Conservation (phyloP, 2,329 filamentous ascomycete species). For the Trichoderma sp. region DNA sequence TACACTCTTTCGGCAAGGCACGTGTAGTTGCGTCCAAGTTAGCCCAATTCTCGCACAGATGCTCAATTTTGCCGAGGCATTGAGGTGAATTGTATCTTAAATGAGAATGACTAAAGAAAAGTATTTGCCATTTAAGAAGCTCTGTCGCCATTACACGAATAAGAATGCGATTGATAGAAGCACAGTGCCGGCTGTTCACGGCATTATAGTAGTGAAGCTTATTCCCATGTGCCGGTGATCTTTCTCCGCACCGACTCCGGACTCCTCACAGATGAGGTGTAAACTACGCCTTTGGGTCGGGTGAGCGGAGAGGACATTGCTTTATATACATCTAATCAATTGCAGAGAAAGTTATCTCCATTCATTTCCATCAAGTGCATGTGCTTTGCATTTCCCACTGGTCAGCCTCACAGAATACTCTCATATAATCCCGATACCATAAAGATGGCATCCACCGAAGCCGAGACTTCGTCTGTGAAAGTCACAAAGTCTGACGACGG, state of each 20-base stretch:
- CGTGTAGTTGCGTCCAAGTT: background rate
- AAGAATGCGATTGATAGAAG: background rate
- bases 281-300: conserved; percentile 7
- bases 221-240: background rate
- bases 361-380: background rate
- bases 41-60: background rate
- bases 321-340: background rate
- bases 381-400: background rate
- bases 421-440: background rate
- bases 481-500: conserved; percentile 33
- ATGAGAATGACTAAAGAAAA: background rate
- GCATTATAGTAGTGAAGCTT: background rate
- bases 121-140: background rate
- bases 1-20: background rate
- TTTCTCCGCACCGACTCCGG: background rate
- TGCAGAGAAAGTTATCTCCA: background rate
- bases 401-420: background rate
- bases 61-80: background rate
- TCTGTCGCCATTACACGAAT: background rate
- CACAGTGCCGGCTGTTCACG: conserved; percentile 3
- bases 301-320: background rate
- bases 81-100: background rate
- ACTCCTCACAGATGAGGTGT: background rate
- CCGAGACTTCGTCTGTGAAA: conserved; percentile 22
- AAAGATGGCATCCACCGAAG: background rate